Conservation (phyloP, 306 rosid species). For the Pterocarpus santalinus region DNA sequence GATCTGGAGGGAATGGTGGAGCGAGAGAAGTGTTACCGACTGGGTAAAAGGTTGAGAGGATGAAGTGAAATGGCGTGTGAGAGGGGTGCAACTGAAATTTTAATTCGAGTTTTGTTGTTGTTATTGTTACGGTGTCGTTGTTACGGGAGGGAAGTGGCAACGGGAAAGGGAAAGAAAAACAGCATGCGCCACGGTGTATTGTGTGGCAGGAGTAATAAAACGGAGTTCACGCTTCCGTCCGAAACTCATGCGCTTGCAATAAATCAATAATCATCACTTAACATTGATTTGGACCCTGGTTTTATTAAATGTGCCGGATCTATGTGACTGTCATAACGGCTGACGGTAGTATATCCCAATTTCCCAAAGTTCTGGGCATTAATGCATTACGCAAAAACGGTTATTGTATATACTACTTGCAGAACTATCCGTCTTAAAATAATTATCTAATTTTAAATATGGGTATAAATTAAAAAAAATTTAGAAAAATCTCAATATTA, state of each 20-base stretch:
- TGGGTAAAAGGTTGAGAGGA: neutral
- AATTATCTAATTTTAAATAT: too few relatives aligned
- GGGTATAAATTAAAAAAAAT: too few relatives aligned
- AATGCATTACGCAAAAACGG: neutral
- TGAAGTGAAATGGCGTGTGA: slow-evolving; percentile 8
- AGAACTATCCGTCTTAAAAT: too few relatives aligned
- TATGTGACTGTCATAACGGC: neutral
- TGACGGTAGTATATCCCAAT: neutral
- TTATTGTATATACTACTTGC: too few relatives aligned
- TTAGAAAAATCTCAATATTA: too few relatives aligned
- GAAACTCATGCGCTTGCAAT: neutral
- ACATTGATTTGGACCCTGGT: neutral
- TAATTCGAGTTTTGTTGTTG: neutral
- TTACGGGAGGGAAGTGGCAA: neutral
- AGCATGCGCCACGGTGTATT: too few relatives aligned
- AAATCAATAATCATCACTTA: neutral
- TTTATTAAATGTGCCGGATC: neutral
- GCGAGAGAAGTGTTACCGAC: slow-evolving; percentile 39
- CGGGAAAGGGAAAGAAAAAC: neutral
- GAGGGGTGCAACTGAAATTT: slow-evolving; percentile 26
- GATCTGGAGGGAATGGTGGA: slow-evolving; percentile 43
- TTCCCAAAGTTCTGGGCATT: neutral
- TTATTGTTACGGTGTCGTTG: neutral
- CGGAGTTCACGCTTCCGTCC: slow-evolving; percentile 27
- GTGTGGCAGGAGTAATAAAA: slow-evolving; percentile 9